phyloP scores from a whole-genome alignment of 768 basidiomycete genomes.

The Hortiboletus flavorubellus region DNA sequence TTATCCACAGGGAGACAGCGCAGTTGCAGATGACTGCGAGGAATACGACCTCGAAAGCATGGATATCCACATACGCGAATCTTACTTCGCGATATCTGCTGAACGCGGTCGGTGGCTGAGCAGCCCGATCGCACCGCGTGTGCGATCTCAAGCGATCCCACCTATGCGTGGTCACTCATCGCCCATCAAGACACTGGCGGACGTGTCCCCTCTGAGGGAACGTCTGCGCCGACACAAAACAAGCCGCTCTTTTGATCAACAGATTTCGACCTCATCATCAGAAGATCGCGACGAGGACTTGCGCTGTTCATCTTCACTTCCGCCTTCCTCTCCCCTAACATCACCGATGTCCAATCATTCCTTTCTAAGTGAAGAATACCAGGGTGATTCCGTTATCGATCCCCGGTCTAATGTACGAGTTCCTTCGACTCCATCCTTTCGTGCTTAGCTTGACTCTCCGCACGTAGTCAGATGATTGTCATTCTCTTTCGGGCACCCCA shows the following conservation, averaged over 20 bases:
- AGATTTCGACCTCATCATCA: not conserved
- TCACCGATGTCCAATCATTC: slow-evolving; percentile 41
- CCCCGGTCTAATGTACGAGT: slow-evolving; percentile 29
- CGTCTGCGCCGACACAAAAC: not conserved
- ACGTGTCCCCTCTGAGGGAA: slow-evolving; percentile 6
- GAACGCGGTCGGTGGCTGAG: slow-evolving; percentile 59
- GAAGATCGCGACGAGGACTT: slow-evolving; percentile 17
- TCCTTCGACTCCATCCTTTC: slow-evolving; percentile 3
- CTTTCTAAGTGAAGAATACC: slow-evolving; percentile 29
- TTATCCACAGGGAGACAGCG: slow-evolving; percentile 13
- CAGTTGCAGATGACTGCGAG: slow-evolving; percentile 20
- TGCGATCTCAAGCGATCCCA: slow-evolving; percentile 13
- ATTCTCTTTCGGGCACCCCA: slow-evolving; percentile 2
- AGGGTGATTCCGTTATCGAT: slow-evolving; percentile 10
- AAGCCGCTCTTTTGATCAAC: not conserved
- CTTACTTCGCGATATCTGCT: slow-evolving; percentile 53
- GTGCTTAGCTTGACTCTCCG: slow-evolving; percentile 1
- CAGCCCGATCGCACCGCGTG: slow-evolving; percentile 40
- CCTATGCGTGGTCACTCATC: slow-evolving; percentile 22
- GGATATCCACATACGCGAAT: slow-evolving; percentile 39
- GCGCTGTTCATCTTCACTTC: slow-evolving; percentile 24
- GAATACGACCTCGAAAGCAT: slow-evolving; percentile 33
- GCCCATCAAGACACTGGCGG: slow-evolving; percentile 13
- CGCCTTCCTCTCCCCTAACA: slow-evolving; percentile 44
- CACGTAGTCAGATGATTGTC: slow-evolving; percentile 12